Evolutionary conservation across 805 yeast genomes (phyloP), one percentile per base, ranked within the genome.

Genomic region (Starmerella scarabaei): DNA sequence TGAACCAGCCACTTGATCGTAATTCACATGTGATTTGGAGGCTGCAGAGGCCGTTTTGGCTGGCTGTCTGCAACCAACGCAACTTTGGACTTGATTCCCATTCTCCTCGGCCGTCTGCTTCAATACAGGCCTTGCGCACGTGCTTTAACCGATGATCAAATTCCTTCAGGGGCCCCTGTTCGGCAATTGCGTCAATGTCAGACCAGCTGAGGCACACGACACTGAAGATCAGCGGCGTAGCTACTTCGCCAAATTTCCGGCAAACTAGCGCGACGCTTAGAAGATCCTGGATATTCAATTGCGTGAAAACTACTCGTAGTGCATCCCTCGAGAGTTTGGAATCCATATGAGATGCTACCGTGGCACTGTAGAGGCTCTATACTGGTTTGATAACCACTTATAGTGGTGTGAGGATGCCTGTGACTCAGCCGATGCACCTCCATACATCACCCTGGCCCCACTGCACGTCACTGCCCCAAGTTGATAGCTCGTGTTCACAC

Each of bases 1-100:
- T 48, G 29, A 51, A 43, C 55, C 55, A 51, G 4, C 48, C 55
- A 2, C 47, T 37, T 9, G 46, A 43, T n/a, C 37, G 34, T 3
- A 45, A 15, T 3, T 27, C 27, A 31, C 43, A 40, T 17, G 24
- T 20, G n/a, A 46, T 30, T 5, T n/a, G 16, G n/a, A 41, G 33
- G 14, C 26, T 21, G 7, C 15, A 9, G 3, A 30, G 16, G 21
- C 33, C 16, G 29, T 27, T 18, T 3, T 36, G 35, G 19, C 44
- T 35, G 12, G 30, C 33, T 1, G 28, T 18, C 6, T 26, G 37
- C 5, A 42, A 29, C 4, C 29, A 30, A 2, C 36, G 21, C 20
- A 49, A 36, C 7, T 36, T 30, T 5, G 44, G 41, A 24, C 52
- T 48, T 4, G 37, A 32, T 18, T 19, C 37, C 54, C 54, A 51